Evolutionary conservation across 768 basidiomycete genomes (phyloP).

Genomic region (Coprinopsis marcescibilis): DNA sequence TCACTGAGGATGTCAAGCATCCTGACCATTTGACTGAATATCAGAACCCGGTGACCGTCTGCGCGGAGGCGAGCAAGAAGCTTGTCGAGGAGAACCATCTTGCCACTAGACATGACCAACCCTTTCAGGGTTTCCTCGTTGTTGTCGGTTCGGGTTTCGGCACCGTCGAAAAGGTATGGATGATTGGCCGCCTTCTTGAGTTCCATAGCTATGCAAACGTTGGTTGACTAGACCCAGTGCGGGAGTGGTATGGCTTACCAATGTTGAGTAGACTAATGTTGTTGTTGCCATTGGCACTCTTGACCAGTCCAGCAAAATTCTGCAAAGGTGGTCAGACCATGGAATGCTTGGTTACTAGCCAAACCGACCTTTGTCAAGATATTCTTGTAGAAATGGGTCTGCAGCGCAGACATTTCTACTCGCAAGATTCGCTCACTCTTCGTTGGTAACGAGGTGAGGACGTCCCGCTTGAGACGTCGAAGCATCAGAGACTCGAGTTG

Average conservation of each 20-base stretch:
- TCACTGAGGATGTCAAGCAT: slow-evolving; percentile 98
- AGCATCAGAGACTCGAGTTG: slow-evolving; percentile 95
- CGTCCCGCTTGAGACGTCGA: slow-evolving; percentile 90
- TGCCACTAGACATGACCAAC: slow-evolving; percentile 98
- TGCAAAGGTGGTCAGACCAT: slow-evolving; percentile 23
- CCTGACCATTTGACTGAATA: slow-evolving; percentile 99
- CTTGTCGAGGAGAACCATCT: slow-evolving; percentile 97
- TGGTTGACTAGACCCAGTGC: slow-evolving; percentile 5
- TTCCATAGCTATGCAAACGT: slow-evolving; percentile 73
- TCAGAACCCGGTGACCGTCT: slow-evolving; percentile 94
- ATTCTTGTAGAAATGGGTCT: slow-evolving; percentile 98
- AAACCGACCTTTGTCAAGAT: slow-evolving; percentile 78
- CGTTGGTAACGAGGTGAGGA: slow-evolving; percentile 90
- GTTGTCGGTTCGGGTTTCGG: slow-evolving; percentile 58
- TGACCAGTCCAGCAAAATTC: slow-evolving; percentile 92
- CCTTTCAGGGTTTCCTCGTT: slow-evolving; percentile 86
- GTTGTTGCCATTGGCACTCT: slow-evolving; percentile 82
- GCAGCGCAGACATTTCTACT: slow-evolving; percentile 95
- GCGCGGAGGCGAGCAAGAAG: slow-evolving; percentile 82
- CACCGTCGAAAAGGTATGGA: slow-evolving; percentile 96
- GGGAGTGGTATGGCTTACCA: slow-evolving; percentile 36
- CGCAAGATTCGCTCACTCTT: slow-evolving; percentile 98
- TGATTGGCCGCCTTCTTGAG: slow-evolving; percentile 98
- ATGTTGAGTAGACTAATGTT: slow-evolving; percentile 97
- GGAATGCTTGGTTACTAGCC: neutral